Base-by-base conservation (phyloP, 2,329 filamentous ascomycete genomes). In the Pseudopithomyces chartarum region DNA sequence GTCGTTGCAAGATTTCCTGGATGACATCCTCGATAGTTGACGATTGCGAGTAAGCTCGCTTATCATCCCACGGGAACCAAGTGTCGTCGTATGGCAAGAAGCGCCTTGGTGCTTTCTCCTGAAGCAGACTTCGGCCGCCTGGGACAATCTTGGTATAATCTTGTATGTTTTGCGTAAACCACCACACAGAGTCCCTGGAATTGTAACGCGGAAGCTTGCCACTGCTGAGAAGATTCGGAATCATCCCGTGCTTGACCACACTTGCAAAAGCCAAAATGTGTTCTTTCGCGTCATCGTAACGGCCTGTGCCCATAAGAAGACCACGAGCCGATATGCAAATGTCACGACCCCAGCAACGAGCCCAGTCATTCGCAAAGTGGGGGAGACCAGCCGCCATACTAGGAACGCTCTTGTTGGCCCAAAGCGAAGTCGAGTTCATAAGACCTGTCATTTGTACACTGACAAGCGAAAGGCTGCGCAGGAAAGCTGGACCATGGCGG, bases 181-280 rank as follows among this genome's bases (percentile, higher is more conserved):
- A 99, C 95, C 95, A 99, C 40, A 97, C 87, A 0, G 95, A 97
- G 76, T 99, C 95, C 58, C 95, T 86, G 42, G 95, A 93, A 75
- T 99, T 99, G 80, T 98, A 99, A 23, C 95, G 85, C 2, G 95
- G 95, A 15, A 88, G 84, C 58, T 89, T 91, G 6, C 95, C 93
- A 57, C 90, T 91, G 62, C 92, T 89, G 13, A 99, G 82, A 19
- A 99, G 83, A 69, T 99, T 99, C 13, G 95, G 95, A 55, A 99
- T 93, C 92, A 98, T 96, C 49, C 95, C 95, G 68, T 99, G 95
- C 81, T 99, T 99, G 64, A 99, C 80, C 11, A 99, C 93, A 73
- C 92, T 97, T 2, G 91, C 93, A 78, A 99, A 99, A 8, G 93
- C 94, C 58, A 92, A 81, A 56, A 99, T 97, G 70, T 99, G 96